phyloP scores from a whole-genome alignment of 306 rosid species.

The Malus orientalis region DNA sequence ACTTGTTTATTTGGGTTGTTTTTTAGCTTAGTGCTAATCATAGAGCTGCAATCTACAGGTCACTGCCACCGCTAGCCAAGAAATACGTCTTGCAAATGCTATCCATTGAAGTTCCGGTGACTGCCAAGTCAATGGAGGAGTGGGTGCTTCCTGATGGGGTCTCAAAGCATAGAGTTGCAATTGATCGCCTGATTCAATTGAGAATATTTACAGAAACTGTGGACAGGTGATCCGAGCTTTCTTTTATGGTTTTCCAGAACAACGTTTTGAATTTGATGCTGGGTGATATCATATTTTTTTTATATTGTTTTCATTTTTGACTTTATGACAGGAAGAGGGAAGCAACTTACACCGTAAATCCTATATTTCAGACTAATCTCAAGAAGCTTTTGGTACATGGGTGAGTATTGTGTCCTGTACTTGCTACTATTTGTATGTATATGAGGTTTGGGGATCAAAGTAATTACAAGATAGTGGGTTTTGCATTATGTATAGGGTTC shows the following conservation, averaged over 20 bases:
- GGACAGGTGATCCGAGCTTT: constrained; percentile 47
- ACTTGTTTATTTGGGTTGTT: not conserved
- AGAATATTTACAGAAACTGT: constrained; percentile 62
- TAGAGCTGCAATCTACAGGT: constrained; percentile 32
- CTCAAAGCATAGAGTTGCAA: constrained; percentile 75
- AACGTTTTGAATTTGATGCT: not conserved
- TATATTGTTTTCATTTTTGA: not conserved
- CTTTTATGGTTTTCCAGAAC: not conserved
- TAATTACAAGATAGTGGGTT: not conserved
- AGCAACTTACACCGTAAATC: constrained; percentile 62
- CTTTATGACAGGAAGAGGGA: constrained; percentile 66
- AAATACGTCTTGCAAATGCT: constrained; percentile 74
- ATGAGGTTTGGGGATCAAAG: not conserved
- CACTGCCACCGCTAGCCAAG: constrained; percentile 86
- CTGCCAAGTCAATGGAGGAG: constrained; percentile 72
- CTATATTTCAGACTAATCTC: constrained; percentile 75
- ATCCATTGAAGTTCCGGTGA: constrained; percentile 50
- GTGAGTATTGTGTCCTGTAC: constrained; percentile 28
- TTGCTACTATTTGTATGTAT: not conserved
- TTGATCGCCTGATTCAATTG: constrained; percentile 84
- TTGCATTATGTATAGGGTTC: not conserved
- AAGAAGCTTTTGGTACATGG: constrained; percentile 70
- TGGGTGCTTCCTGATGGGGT: constrained; percentile 89
- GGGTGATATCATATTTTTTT: not conserved
- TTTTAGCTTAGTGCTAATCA: not conserved